Base-by-base conservation (phyloP, 2,329 filamentous ascomycete species). In the Apiospora saccharicola region DNA sequence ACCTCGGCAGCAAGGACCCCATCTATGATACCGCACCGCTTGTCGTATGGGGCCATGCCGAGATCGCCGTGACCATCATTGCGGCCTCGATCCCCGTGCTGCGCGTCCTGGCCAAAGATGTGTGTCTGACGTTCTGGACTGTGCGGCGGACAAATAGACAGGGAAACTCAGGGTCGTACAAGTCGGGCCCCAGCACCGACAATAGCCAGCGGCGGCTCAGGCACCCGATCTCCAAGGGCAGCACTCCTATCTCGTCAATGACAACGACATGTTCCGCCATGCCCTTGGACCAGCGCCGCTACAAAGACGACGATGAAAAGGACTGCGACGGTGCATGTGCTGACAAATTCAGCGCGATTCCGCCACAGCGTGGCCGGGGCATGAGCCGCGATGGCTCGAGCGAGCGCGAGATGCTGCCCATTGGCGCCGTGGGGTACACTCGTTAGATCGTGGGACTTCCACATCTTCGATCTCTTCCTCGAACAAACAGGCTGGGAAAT, bases 31-130 rank as follows among this genome's bases (percentile, higher is more conserved):
- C 74, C 68, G 75, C 73, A 46, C 73, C 74, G 30, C 72, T 80
- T 3, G 75, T 78, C 3, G 78, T 80, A 13, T 81, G 79, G 80
- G 77, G 75, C 22, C 73, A 74, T 0, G 78, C 77, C 16, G 80
- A 81, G 71, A 72, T 77, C 4, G 71, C 76, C 22, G 75, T 74
- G 4, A 78, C 79, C 8, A 78, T 81, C 34, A 74, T 80, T 3
- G 80, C 78, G 7, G 76, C 78, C 49, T 81, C 79, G 4, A 80
- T 81, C 34, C 80, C 80, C 12, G 79, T 81, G n/a, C 71, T 81
- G 10, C 78, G 79, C 1, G 78, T 77, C n/a, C 75, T 80, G 3
- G 71, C 80, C 70, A 76, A 75, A 46, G 76, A 78, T 5, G 80
- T 43, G 10, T 44, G 37, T 24, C 12, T 30, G 16, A 26, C 64